Base-by-base conservation (phyloP, 1,139 yeast genomes). In the Saccharomyces uvarum region DNA sequence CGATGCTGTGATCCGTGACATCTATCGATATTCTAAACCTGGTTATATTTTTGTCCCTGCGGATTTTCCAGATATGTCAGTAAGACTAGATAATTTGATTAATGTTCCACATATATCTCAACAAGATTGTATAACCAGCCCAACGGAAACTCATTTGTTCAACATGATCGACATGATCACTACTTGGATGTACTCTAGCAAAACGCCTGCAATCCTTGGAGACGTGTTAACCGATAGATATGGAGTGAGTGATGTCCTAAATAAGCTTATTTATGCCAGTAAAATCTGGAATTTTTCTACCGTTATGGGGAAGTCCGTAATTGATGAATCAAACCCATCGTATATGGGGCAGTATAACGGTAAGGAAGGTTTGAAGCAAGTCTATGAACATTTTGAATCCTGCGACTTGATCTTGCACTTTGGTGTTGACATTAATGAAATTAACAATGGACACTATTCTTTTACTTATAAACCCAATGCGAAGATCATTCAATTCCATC, bases 21-120 rank as follows among this genome's bases (percentile, higher is more conserved):
- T 88, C 32, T 73, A 80, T 60, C 74, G 71, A 48, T 76, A 78
- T 55, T 82, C 85, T 29, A 80, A 85, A 66, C 97, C 97, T 0
- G 96, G 95, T 6, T 88, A 86, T 66, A 71, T 89, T 56, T 87
- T 81, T 66, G 69, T 89, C 48, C 97, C 97, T 2, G 75, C 79
- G 47, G 91, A 88, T 65, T 70, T 86, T 63, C 82, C 84, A 8
- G 80, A 80, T 62, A 63, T 73, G 48, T 61, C 72, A 48, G 82
- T 87, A 14, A 74, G 79, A 24, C 65, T 73, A 4, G 51, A 33
- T n/a, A 61, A 63, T 49, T 54, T 65, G 47, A 16, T 60, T n/a
- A 60, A 70, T 5, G 68, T 74, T 54, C 69, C 73, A 53, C 24
- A 9, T 16, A 38, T 38, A 38, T 38, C 44, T 8, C 54, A 67